These are phyloP conservation scores for Colletotrichum zoysiae DNA, from an alignment of 2,329 filamentous ascomycete genomes.

Conservation along the genomic window DNA sequence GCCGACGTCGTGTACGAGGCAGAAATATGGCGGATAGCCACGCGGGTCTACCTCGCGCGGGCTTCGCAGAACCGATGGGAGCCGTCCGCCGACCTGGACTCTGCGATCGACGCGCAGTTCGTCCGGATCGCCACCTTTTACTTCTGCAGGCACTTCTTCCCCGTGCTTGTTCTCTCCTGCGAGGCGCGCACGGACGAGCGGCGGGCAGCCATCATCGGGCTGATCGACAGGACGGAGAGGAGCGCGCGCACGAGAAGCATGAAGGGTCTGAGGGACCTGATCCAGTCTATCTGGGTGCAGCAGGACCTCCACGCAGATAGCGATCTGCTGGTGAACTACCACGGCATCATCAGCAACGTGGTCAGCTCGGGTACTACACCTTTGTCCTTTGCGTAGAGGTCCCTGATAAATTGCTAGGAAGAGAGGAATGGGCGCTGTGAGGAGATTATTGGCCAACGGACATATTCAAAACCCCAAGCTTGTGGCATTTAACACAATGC, in stretches of 20 bases:
- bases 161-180: slow-evolving; percentile 51
- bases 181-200: slow-evolving; percentile 52
- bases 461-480: neutral
- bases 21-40: slow-evolving; percentile 20
- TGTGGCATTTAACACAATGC: neutral
- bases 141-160: slow-evolving; percentile 51
- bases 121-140: slow-evolving; percentile 43
- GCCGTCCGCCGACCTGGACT: slow-evolving; percentile 42
- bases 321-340: slow-evolving; percentile 49
- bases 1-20: slow-evolving; percentile 1
- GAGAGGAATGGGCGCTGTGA: neutral
- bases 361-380: slow-evolving; percentile 6
- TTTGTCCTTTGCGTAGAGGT: neutral
- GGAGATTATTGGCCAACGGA: neutral
- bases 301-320: slow-evolving; percentile 50
- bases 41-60: slow-evolving; percentile 16
- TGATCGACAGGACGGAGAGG: slow-evolving; percentile 47
- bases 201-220: slow-evolving; percentile 47
- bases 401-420: neutral
- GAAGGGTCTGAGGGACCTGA: slow-evolving; percentile 41
- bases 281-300: slow-evolving; percentile 52
- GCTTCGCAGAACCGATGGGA: slow-evolving; percentile 45
- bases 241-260: slow-evolving; percentile 45
- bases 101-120: slow-evolving; percentile 14
- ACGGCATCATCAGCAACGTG: slow-evolving; percentile 44